Base-by-base conservation (phyloP, 2,329 filamentous ascomycete species). In the Penicillium sp. region DNA sequence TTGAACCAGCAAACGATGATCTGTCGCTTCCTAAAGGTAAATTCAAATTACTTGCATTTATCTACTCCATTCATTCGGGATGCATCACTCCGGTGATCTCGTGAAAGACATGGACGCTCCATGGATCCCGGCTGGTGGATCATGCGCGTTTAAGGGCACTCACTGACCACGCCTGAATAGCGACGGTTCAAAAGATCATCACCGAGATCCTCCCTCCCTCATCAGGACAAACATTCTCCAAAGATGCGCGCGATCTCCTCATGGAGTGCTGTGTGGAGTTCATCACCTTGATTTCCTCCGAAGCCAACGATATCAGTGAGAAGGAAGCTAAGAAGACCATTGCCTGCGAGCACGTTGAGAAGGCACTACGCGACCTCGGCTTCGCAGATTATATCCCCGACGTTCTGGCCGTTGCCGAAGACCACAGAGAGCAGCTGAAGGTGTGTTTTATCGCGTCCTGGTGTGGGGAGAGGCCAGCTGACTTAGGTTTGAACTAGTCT, bases 241-340 rank as follows among this genome's bases (percentile, higher is more conserved):
- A 96, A 72, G 94, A 99, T 66, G 92, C 93, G 12, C 87, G 94
- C 54, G 94, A 99, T 69, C 81, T 97, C 2, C 81, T 99, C 47
- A 99, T 99, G 66, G 94, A 97, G 78, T 97, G 94, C 77, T 99
- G 94, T 69, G 93, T 99, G 67, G 94, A 99, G 74, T 99, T 99
- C 74, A 96, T 99, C 73, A 97, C 94, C 16, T 84, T 99, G 66
- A 89, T 99, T 64, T 96, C 92, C n/a, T 95, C 90, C 44, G 93
- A 99, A 77, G 94, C 94, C 57, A 99, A 99, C 74, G 94, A 99
- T 66, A 99, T 99, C 60, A 95, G 92, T 12, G 94, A 99, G 72
- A 96, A 96, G 74, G 94, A 99, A 68, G 90, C 92, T 45, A 99
- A 99, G 79, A 99, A 99, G 82, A 99, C 94, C 4, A 99, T 99